A percentile compares a stretch with the other conserved stretches of the same genome.
phyloP scores from a whole-genome alignment of 768 basidiomycete species.

The Auricularia cornea region DNA sequence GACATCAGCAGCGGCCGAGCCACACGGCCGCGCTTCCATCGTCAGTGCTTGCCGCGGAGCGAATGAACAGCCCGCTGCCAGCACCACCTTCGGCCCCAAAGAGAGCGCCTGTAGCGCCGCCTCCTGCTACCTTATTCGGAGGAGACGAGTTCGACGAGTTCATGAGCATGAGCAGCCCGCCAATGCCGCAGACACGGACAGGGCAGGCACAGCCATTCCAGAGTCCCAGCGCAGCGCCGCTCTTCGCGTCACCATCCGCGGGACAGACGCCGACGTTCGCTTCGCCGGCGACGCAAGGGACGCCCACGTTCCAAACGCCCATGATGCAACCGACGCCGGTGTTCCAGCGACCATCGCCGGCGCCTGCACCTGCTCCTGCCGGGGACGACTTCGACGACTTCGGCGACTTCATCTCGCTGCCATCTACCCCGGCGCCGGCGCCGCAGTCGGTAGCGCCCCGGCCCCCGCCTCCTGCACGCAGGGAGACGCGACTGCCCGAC shows the following conservation, averaged over 20 bases:
- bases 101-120: background rate
- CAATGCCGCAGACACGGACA: background rate
- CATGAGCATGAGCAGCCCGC: background rate
- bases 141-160: background rate
- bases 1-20: background rate
- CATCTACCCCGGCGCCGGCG: background rate
- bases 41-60: background rate
- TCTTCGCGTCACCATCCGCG: background rate
- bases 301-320: no score
- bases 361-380: background rate
- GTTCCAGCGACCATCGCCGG: background rate
- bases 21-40: background rate
- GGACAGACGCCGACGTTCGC: background rate
- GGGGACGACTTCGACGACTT: background rate
- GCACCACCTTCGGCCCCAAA: background rate
- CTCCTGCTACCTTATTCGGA: background rate
- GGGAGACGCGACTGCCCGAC: background rate
- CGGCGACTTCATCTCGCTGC: background rate
- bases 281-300: background rate
- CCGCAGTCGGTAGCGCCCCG: background rate
- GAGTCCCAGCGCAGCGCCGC: background rate
- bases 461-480: background rate
- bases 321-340: no score
- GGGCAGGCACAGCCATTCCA: background rate
- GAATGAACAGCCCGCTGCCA: background rate